These are phyloP conservation scores for Cubamyces lactineus DNA, from an alignment of 768 basidiomycete species.

Conservation along the genomic window DNA sequence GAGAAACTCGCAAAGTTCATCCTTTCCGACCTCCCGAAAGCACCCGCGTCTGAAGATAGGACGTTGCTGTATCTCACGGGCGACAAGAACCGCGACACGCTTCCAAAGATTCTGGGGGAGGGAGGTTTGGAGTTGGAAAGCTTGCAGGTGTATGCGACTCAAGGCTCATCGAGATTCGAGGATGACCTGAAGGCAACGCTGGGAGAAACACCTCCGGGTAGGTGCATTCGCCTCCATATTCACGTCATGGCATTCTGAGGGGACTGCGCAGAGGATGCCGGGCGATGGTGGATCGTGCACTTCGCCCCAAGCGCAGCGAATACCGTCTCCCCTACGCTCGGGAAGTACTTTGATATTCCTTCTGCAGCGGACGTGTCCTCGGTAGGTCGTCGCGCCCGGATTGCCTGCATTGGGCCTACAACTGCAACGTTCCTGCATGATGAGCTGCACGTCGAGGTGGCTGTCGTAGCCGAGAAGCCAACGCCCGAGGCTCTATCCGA, in stretches of 20 bases:
- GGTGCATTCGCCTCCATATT: not conserved
- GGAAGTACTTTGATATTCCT: constrained; percentile 47
- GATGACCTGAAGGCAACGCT: constrained; percentile 38
- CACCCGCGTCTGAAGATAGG: constrained; percentile 10
- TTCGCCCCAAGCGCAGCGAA: constrained; percentile 77
- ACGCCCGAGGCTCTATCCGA: constrained; percentile 52
- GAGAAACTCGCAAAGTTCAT: constrained; percentile 71
- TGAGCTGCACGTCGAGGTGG: constrained; percentile 50
- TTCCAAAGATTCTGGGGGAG: constrained; percentile 52
- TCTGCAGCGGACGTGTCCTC: not conserved
- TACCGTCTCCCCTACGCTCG: constrained; percentile 55
- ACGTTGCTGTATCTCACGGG: constrained; percentile 78
- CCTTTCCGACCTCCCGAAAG: constrained; percentile 38
- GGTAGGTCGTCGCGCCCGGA: constrained; percentile 4
- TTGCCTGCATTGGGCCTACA: constrained; percentile 74
- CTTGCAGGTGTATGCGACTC: constrained; percentile 75
- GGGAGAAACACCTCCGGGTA: not conserved
- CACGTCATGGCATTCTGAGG: not conserved
- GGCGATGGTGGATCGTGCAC: constrained; percentile 68
- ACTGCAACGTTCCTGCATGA: constrained; percentile 56
- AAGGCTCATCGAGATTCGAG: constrained; percentile 55
- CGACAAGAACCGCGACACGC: constrained; percentile 81
- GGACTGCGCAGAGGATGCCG: not conserved
- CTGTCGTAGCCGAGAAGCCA: constrained; percentile 59
- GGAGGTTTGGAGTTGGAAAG: constrained; percentile 49